Percentiles rank a stretch among this genome's conserved stretches.
These are phyloP conservation scores for Podochytrium sp. DNA, from an alignment of 192 early-diverging fungal species.

Conservation along the genomic window DNA sequence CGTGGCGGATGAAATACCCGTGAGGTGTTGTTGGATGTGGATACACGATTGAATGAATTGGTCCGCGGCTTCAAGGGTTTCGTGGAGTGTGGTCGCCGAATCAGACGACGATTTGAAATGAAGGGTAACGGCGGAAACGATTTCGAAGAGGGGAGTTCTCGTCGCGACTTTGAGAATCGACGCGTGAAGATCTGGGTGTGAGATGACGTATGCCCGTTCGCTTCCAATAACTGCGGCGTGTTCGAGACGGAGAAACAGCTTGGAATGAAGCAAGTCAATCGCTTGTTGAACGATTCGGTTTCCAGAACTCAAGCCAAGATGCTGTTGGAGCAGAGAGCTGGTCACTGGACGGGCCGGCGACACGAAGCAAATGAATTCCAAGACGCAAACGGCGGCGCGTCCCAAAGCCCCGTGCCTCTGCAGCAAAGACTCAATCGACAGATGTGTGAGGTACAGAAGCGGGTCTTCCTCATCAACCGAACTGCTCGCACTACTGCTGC, in stretches of 20 bases:
- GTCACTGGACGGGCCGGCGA: neutral
- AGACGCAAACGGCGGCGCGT: neutral
- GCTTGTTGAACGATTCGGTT: neutral
- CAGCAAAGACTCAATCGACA: neutral
- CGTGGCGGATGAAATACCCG: neutral
- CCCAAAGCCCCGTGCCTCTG: neutral
- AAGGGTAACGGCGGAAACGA: neutral
- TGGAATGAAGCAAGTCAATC: neutral
- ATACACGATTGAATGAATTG: neutral
- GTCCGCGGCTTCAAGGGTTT: neutral
- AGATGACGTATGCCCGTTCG: neutral
- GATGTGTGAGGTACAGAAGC: neutral
- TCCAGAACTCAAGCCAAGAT: neutral
- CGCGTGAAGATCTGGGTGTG: neutral
- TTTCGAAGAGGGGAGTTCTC: neutral
- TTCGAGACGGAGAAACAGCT: neutral
- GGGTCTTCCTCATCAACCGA: neutral
- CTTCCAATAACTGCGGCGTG: neutral
- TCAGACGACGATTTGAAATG: neutral
- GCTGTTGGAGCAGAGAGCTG: neutral
- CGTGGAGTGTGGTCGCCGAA: neutral
- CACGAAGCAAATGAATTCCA: conserved; percentile 3
- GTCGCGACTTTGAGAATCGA: neutral
- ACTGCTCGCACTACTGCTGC: neutral
- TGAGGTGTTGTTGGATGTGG: neutral